Evolutionary conservation across 2,329 filamentous ascomycete species (phyloP).

Genomic region (Biscogniauxia sp.): DNA sequence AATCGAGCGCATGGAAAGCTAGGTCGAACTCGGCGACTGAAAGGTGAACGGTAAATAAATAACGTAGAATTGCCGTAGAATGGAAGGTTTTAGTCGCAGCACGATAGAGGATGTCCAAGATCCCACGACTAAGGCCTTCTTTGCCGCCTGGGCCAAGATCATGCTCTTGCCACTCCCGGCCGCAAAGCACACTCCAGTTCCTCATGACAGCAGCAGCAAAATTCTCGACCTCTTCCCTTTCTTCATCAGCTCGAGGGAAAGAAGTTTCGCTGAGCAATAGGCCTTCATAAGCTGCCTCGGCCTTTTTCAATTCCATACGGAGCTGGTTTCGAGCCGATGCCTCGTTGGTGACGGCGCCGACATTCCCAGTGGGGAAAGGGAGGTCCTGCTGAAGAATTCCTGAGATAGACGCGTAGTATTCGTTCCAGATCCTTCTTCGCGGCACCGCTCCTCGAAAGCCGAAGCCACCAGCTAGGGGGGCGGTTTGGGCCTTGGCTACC

Average conservation of each 20-base stretch:
- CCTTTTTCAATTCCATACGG: constrained; percentile 72
- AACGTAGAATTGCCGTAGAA: constrained; percentile 81
- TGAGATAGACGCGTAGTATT: constrained; percentile 80
- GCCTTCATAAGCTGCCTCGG: constrained; percentile 76
- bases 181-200: constrained; percentile 84
- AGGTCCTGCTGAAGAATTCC: constrained; percentile 67
- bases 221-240: constrained; percentile 73
- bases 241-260: constrained; percentile 81
- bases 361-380: constrained; percentile 53
- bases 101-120: constrained; percentile 85
- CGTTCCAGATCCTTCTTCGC: constrained; percentile 72
- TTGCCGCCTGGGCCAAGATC: constrained; percentile 82
- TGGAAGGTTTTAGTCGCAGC: constrained; percentile 93
- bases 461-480: constrained; percentile 50
- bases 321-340: constrained; percentile 62
- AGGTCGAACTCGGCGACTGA: constrained; percentile 88
- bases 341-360: constrained; percentile 42
- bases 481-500: constrained; percentile 37
- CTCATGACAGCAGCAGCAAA: constrained; percentile 77
- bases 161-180: constrained; percentile 73
- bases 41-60: constrained; percentile 84
- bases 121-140: constrained; percentile 68
- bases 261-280: constrained; percentile 73
- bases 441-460: constrained; percentile 60
- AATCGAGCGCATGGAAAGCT: constrained; percentile 86